phyloP scores from a whole-genome alignment of 2,329 filamentous ascomycete genomes.

The Plenodomus tracheiphilus region DNA sequence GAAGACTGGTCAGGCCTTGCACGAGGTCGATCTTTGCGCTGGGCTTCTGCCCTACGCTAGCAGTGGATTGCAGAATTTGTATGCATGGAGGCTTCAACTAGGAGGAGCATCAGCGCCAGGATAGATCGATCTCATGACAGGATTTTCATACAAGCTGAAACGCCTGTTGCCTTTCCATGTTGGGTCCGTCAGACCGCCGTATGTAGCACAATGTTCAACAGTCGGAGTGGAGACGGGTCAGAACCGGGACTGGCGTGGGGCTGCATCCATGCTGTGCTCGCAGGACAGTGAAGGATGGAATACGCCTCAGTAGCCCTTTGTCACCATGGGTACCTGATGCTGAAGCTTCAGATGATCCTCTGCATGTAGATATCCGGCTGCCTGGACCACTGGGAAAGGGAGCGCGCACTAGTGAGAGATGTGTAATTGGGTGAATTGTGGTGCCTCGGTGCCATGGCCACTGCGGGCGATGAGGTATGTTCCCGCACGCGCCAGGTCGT shows the following conservation, averaged over 20 bases:
- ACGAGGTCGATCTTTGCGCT: slow-evolving; percentile 53
- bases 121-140: background rate
- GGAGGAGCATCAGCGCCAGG: slow-evolving; percentile 5
- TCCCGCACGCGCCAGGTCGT: slow-evolving; percentile 8
- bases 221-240: background rate
- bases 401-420: slow-evolving; percentile 3
- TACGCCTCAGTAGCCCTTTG: too few species aligned
- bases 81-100: slow-evolving; percentile 64
- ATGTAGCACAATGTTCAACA: background rate
- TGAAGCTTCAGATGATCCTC: too few species aligned
- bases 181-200: background rate
- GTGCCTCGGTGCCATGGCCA: too few species aligned
- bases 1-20: slow-evolving; percentile 51
- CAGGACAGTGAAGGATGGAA: too few species aligned
- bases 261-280: too few species aligned
- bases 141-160: slow-evolving; percentile 43
- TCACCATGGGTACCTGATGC: too few species aligned
- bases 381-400: too few species aligned
- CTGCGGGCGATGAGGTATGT: background rate
- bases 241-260: too few species aligned
- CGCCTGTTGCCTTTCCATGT: slow-evolving; percentile 43
- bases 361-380: too few species aligned
- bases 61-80: slow-evolving; percentile 58
- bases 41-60: slow-evolving; percentile 54
- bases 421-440: slow-evolving; percentile 4